Evolutionary conservation across 345 rosid genomes (phyloP), one percentile per base, ranked within the genome.

Genomic region (Nasturtium officinale): DNA sequence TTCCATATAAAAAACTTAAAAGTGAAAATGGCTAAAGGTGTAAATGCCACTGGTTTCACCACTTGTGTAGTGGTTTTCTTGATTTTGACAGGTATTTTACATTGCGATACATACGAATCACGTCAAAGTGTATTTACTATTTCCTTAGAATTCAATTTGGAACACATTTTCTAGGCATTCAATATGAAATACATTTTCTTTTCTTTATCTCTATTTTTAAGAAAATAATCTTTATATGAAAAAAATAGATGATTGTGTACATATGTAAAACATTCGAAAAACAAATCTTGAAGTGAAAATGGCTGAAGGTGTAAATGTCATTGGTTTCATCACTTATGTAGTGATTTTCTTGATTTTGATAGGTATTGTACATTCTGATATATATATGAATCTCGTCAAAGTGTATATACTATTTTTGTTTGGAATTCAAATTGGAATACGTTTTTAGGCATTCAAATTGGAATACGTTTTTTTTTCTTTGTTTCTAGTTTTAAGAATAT

Each of bases 61-160:
- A 69, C 10, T 30, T 56, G 18, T 69, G 9, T 56, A 42, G 11
- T 56, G 55, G 56, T 69, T 17, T 69, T 56, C 43, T 18, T 56
- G 32, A 25, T 43, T 9, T 12, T 69, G 5, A 69, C 64, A 43
- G 55, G 73, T 68, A 55, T 10, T 23, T 2, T 15, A 45, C 17
- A 29, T 15, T n/a, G 12, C 12, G 3, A 23, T 3, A 17, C 16
- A 26, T 30, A 26, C 17, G 13, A 17, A 12, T 46, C 7, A n/a
- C n/a, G n/a, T n/a, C n/a, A n/a, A n/a, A n/a, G n/a, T n/a, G n/a
- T n/a, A n/a, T n/a, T n/a, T n/a, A n/a, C n/a, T n/a, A n/a, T n/a
- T n/a, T n/a, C n/a, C n/a, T n/a, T n/a, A n/a, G n/a, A n/a, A n/a
- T n/a, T n/a, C n/a, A 23, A 23, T 23, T 23, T 23, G 25, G 25